These are phyloP conservation scores for Nymphaea thermarum DNA, from an alignment of 164 flowering plant genomes.

Conservation along the genomic window DNA sequence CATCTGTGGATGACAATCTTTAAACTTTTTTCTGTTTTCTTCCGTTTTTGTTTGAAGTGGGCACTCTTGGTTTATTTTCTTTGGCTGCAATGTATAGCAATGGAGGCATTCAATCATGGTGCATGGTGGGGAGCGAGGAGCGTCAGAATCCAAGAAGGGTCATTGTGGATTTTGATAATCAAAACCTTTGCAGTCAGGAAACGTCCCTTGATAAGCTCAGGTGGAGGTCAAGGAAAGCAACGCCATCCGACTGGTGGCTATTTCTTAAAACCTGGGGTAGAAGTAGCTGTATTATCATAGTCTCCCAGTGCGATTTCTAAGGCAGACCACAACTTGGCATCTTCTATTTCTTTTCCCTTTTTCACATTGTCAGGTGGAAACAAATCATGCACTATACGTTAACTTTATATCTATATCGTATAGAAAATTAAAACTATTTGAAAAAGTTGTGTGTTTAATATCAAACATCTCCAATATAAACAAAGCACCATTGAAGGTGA, in stretches of 20 bases:
- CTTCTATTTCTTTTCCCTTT: not conserved
- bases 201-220: constrained; percentile 37
- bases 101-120: constrained; percentile 49
- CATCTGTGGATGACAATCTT: no score
- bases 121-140: constrained; percentile 55
- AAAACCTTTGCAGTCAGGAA: constrained; percentile 19
- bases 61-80: no score
- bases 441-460: no score
- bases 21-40: no score
- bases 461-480: no score
- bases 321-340: constrained; percentile 17
- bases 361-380: no score
- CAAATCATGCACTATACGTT: no score
- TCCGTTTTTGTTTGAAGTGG: no score
- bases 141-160: constrained; percentile 43
- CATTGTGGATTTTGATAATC: constrained; percentile 22
- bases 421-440: no score
- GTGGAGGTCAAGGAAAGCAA: constrained; percentile 58
- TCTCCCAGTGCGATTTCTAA: constrained; percentile 13
- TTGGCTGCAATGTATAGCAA: constrained; percentile 33
- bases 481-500: no score
- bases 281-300: constrained; percentile 44
- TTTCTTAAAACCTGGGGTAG: constrained; percentile 63
- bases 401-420: no score
- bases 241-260: constrained; percentile 54